Base-by-base conservation (phyloP, 2,329 filamentous ascomycete species). In the Xylaria sp. region DNA sequence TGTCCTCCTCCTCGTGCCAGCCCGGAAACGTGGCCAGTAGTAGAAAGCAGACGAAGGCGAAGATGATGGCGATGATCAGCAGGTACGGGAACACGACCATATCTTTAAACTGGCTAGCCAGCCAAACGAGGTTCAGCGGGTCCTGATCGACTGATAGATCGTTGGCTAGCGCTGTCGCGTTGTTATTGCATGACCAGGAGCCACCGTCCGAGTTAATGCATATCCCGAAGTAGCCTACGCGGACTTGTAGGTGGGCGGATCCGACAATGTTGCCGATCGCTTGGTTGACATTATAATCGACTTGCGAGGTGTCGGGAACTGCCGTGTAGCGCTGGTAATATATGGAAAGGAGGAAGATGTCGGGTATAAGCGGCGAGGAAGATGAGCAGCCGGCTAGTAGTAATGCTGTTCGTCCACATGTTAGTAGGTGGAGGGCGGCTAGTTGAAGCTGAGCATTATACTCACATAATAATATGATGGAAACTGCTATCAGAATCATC, bases 31-130 rank as follows among this genome's bases (percentile, higher is more conserved):
- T 98, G 56, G 93, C 94, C 55, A 99, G 89, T 41, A 99, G 87
- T 64, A 99, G 85, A 75, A 99, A 92, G 76, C 93, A 97, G 77
- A 98, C 85, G 80, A 98, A 98, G 70, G 95, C 93, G 73, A 99
- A 93, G 76, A 99, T 91, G 74, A 98, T 93, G 73, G 95, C 95
- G 73, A 99, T 93, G 81, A 99, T 99, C 67, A 99, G 89, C 19
- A 99, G 81, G 74, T 98, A 99, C 9, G 95, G 95, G 75, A 99
- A 99, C 44, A 99, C 94, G 75, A 99, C 95, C 79, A 93, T 94
- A 77, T 98, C 93, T 78, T 98, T 98, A 81, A 99, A 99, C 68
- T 96, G 96, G 70, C 90, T 89, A 23, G 95, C 94, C 57, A 99
- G 87, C 95, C 94, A 99, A 71, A 99, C 93, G 72, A 99, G 81